Base-by-base conservation (phyloP, 306 rosid genomes). In the Cajanus cajan region DNA sequence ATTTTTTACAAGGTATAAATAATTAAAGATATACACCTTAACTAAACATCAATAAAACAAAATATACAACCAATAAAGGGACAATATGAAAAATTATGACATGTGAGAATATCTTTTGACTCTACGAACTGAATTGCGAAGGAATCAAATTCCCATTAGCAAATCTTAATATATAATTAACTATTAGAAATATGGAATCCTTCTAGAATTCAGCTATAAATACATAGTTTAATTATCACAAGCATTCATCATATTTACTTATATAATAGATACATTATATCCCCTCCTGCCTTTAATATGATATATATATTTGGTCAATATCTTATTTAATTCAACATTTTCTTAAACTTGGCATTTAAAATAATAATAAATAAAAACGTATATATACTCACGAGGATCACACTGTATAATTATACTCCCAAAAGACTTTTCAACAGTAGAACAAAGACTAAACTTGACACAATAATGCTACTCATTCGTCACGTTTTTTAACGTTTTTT, bases 111-210 rank as follows among this genome's bases (percentile, higher is more conserved):
- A 74, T 41, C 59, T 74, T 58, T 19, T 25, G 66, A 58, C 19
- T 4, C 2, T 28, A 58, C 25, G 7, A 11, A 6, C 18, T 57
- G 39, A 58, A 25, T 18, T 5, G 9, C 51, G 4, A 13, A 58
- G 33, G 73, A 79, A 79, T 79, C 83, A 21, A 14, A 79, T 71
- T 71, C 73, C 44, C 28, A 6, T 50, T 28, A 28, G 61, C 34
- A 61, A 75, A 75, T 74, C 59, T 25, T 74, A 21, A 43, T 43
- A 25, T 58, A 74, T 4, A 18, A 51, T 73, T 73, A 73, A 43
- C 18, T 59, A 28, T 8, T 61, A 31, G 2, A 62, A 31, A 62
- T 22, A 2, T 3, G 7, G 43, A 73, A 36, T 73, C 66, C 77
- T 12, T 36, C 64, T 71, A 50, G n/a, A 36, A 18, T 21, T 13